Evolutionary conservation across 352 stramenopile species (phyloP).

Genomic region (Elongisporangium senticosum): DNA sequence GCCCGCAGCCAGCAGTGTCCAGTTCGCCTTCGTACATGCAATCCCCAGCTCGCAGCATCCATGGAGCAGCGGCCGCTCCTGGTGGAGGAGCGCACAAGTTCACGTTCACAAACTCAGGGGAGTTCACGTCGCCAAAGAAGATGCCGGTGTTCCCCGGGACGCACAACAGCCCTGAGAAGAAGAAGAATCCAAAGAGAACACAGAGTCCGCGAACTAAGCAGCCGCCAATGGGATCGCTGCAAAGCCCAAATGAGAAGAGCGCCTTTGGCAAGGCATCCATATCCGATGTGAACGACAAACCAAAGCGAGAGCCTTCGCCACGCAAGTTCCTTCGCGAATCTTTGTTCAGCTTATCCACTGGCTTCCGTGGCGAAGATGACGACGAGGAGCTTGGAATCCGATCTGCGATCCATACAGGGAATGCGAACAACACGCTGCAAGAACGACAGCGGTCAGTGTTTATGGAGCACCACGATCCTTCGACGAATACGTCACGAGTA

Average conservation of each 20-base stretch:
- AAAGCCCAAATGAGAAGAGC: background rate
- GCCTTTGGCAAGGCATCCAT: background rate
- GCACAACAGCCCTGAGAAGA: conserved; percentile 49
- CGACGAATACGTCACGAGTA: conserved; percentile 33
- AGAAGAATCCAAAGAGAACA: conserved; percentile 12
- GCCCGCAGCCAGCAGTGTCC: conserved; percentile 34
- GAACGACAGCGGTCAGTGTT: conserved; percentile 33
- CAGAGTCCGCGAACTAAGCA: conserved; percentile 3
- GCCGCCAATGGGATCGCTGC: conserved; percentile 2
- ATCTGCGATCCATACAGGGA: conserved; percentile 9
- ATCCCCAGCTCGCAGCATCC: conserved; percentile 6
- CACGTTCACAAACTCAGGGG: conserved; percentile 57
- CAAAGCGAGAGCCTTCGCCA: conserved; percentile 50
- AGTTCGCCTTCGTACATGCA: conserved; percentile 12
- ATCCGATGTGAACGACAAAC: conserved; percentile 14
- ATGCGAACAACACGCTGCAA: conserved; percentile 10
- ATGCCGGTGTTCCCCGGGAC: conserved; percentile 67
- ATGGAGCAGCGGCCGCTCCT: conserved; percentile 2
- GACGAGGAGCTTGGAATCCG: conserved; percentile 13
- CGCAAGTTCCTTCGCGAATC: conserved; percentile 61
- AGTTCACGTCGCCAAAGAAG: conserved; percentile 78
- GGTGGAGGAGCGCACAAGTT: conserved; percentile 34
- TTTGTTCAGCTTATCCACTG: conserved; percentile 14
- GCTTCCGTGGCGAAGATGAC: conserved; percentile 8
- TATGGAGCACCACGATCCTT: conserved; percentile 34